A percentile compares a stretch with the other conserved stretches of the same genome.
Conservation (phyloP, 164 flowering plant genomes). For the Pachysandra terminalis region DNA sequence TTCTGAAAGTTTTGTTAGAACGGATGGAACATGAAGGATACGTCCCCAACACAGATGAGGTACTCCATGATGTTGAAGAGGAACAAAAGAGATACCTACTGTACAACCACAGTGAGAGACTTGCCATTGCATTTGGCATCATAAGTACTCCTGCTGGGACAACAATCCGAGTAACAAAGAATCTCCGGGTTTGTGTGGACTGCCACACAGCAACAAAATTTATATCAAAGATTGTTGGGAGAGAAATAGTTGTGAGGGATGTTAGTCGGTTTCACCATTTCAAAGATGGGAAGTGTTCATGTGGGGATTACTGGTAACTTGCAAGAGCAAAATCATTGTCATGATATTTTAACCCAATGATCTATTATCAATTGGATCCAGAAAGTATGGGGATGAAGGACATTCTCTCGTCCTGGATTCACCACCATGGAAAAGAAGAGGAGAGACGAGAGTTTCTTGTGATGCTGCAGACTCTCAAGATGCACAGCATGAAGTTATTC, state of each 20-base stretch:
- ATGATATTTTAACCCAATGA: background rate
- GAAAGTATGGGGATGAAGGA: background rate
- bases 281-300: slow-evolving; percentile 57
- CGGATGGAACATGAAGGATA: slow-evolving; percentile 76
- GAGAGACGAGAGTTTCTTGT: too few species aligned
- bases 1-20: slow-evolving; percentile 44
- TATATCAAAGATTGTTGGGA: slow-evolving; percentile 53
- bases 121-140: slow-evolving; percentile 70
- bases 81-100: slow-evolving; percentile 58
- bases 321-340: slow-evolving; percentile 16
- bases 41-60: slow-evolving; percentile 56
- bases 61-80: slow-evolving; percentile 73
- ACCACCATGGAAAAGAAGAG: too few species aligned
- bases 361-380: background rate
- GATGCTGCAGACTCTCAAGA: too few species aligned
- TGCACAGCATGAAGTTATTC: background rate
- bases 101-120: slow-evolving; percentile 53
- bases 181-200: slow-evolving; percentile 64
- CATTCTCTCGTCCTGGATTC: background rate
- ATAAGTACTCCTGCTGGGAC: slow-evolving; percentile 63
- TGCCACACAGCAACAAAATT: slow-evolving; percentile 65
- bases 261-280: slow-evolving; percentile 69
- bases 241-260: slow-evolving; percentile 70
- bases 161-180: slow-evolving; percentile 63
- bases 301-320: slow-evolving; percentile 69